Evolutionary conservation across 1,139 yeast species (phyloP), one percentile per base, ranked within the genome.

Genomic region (Blastobotrys indianensis): DNA sequence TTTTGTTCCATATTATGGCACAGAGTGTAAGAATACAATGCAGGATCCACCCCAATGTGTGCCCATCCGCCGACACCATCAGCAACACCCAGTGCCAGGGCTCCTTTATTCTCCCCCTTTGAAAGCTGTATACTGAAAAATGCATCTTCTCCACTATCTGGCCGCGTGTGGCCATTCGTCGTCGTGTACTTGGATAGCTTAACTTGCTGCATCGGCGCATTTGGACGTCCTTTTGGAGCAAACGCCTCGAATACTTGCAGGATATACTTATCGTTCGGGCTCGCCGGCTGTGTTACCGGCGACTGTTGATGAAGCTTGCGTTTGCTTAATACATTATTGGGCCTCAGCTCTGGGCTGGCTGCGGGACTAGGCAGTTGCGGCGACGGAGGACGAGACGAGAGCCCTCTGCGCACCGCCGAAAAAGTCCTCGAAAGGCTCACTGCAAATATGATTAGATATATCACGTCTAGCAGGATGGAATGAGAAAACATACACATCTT

Each of bases 1-100:
- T 46, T 48, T 8, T 45, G 39, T 20, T 53, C 54, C 62, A 68
- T 62, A 13, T 60, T 55, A n/a, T 59, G 57, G 42, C 70, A 62
- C 30, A 69, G 53, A 7, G 63, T 61, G 37, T 62, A 61, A 44
- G 69, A 61, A 44, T 69, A 62, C 20, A 58, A 61, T 3, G 67
- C 77, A 1, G 96, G 85, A 62, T 90, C 97, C 56, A 81, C 85
- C 0, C 97, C 97, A 36, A 86, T 82, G 54, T 85, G 92, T 2
- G 87, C 77, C 97, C 97, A 92, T 1, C 97, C 97, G 13, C 97
- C 97, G 4, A 92, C 97, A 15, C 98, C 98, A 65, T 92, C 98
- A 2, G 97, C 92, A 1, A 92, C 97, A 8, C 96, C 97, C 7
- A 86, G 73, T 0, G 90, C 79, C 1, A 83, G 61, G 34, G 74